phyloP scores from a whole-genome alignment of 208 protist genomes.

The Leishmania gerbilli region DNA sequence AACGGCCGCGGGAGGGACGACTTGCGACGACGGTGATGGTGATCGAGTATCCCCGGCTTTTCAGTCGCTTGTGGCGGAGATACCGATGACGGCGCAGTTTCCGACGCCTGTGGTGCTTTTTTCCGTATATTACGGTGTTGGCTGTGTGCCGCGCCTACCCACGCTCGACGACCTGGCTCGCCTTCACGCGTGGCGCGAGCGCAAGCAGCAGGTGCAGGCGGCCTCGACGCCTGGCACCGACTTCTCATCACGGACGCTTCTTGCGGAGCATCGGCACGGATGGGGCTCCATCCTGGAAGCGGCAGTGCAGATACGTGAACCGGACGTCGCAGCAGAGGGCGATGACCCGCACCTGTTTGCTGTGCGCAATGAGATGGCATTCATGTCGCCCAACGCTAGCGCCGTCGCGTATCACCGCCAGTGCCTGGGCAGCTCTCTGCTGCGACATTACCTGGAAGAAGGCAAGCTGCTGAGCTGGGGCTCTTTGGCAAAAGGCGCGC shows the following conservation, averaged over 20 bases:
- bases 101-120: slow-evolving; percentile 63
- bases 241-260: not conserved
- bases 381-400: slow-evolving; percentile 10
- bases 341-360: slow-evolving; percentile 8
- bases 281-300: slow-evolving; percentile 6
- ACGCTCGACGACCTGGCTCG: slow-evolving; percentile 19
- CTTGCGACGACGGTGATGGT: not conserved
- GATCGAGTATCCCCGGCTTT: not conserved
- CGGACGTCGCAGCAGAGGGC: slow-evolving; percentile 7
- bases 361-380: slow-evolving; percentile 17
- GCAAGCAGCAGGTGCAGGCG: not conserved
- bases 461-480: slow-evolving; percentile 46
- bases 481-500: slow-evolving; percentile 30
- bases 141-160: slow-evolving; percentile 59
- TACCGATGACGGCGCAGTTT: slow-evolving; percentile 44
- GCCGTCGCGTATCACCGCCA: slow-evolving; percentile 5
- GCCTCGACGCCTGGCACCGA: not conserved
- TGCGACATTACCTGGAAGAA: slow-evolving; percentile 34
- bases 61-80: slow-evolving; percentile 9
- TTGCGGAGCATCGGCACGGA: not conserved
- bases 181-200: slow-evolving; percentile 14
- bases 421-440: slow-evolving; percentile 19
- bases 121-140: slow-evolving; percentile 47
- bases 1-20: not conserved
- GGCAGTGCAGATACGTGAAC: slow-evolving; percentile 7